These are phyloP conservation scores for Metarhizium brunneum DNA, from an alignment of 2,329 filamentous ascomycete genomes.

Conservation along the genomic window DNA sequence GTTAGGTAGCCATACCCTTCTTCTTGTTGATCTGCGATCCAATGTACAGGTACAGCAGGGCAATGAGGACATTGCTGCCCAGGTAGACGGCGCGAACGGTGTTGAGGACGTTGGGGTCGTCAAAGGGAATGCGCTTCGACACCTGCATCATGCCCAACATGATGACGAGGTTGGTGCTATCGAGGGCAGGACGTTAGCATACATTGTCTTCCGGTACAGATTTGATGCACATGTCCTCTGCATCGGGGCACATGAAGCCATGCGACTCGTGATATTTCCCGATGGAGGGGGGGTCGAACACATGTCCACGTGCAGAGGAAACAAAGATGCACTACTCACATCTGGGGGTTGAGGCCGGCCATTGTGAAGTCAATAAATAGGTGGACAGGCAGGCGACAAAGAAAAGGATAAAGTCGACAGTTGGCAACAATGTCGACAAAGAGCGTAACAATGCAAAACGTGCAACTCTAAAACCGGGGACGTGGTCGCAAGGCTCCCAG, in stretches of 20 bases:
- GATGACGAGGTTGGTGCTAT: conserved; percentile 85
- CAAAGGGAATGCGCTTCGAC: conserved; percentile 90
- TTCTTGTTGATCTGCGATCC: conserved; percentile 85
- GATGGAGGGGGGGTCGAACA: neutral
- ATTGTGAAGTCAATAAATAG: conserved; percentile 32
- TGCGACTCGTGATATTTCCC: neutral
- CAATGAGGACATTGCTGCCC: conserved; percentile 69
- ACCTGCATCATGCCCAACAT: conserved; percentile 98
- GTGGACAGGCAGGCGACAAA: neutral
- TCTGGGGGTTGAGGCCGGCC: conserved; percentile 52
- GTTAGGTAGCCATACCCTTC: conserved; percentile 62
- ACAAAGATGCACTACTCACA: conserved; percentile 35
- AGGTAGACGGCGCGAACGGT: conserved; percentile 45
- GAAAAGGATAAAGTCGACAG: conserved; percentile 2
- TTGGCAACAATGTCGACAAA: neutral
- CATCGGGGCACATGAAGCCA: neutral
- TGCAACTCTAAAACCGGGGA: neutral
- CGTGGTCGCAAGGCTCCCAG: conserved; percentile 2
- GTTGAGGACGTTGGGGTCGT: conserved; percentile 60
- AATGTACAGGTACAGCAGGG: conserved; percentile 75
- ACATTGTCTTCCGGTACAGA: neutral
- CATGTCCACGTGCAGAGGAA: neutral
- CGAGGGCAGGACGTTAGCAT: conserved; percentile 13
- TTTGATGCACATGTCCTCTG: neutral
- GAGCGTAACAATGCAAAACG: neutral